Conservation (phyloP, 768 basidiomycete species). For the Pholiota conissans region DNA sequence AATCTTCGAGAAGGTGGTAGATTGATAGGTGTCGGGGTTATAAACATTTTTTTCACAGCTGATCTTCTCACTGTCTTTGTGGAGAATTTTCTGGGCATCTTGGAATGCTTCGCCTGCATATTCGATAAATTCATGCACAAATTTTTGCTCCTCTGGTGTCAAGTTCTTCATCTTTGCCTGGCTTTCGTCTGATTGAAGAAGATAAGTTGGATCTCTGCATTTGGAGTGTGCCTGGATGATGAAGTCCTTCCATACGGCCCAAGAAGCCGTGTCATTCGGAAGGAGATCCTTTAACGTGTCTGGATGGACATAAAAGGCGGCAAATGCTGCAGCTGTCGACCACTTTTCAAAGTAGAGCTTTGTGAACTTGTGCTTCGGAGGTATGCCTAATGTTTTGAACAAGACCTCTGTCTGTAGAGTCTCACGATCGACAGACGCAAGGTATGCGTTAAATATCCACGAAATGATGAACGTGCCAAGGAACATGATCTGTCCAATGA, state of each 20-base stretch:
- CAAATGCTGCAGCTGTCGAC: slow-evolving; percentile 13
- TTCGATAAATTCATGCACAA: not conserved
- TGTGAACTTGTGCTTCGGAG: slow-evolving; percentile 6
- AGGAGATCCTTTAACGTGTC: slow-evolving; percentile 9
- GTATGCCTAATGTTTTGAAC: slow-evolving; percentile 6
- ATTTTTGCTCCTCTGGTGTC: not conserved
- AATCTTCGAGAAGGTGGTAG: too few relatives aligned
- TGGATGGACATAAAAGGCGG: slow-evolving; percentile 7
- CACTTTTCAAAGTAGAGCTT: slow-evolving; percentile 13
- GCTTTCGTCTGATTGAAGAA: not conserved
- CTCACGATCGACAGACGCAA: slow-evolving; percentile 18
- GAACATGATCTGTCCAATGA: slow-evolving; percentile 20
- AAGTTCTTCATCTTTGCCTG: not conserved
- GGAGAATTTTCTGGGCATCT: not conserved
- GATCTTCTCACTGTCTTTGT: not conserved
- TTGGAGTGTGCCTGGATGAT: slow-evolving; percentile 5
- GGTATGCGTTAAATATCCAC: slow-evolving; percentile 18
- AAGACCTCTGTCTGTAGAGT: slow-evolving; percentile 14
- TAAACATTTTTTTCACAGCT: too few relatives aligned
- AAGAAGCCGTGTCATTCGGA: slow-evolving; percentile 13
- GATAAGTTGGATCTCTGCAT: not conserved
- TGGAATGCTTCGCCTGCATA: not conserved
- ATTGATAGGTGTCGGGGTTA: too few relatives aligned
- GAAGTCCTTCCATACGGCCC: slow-evolving; percentile 6
- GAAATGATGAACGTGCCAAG: slow-evolving; percentile 15